Conservation (phyloP, 1,284 basidiomycete species). For the Macrocystidia cucumis region DNA sequence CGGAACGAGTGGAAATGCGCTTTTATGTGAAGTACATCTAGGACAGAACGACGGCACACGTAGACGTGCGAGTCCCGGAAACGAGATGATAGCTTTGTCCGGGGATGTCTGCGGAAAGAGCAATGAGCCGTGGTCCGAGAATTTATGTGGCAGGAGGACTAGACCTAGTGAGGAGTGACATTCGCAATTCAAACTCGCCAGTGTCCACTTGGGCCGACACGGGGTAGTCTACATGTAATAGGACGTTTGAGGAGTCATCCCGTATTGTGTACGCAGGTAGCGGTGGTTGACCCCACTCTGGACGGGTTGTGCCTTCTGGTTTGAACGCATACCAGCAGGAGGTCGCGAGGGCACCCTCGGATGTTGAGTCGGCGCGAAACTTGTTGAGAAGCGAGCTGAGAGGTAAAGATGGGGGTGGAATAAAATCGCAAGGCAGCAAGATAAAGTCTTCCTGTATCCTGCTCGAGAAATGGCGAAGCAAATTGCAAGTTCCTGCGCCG, state of each 20-base stretch:
- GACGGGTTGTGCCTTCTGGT: conserved; percentile 45
- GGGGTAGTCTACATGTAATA: conserved; percentile 64
- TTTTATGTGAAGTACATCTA: conserved; percentile 69
- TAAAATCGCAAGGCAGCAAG: conserved; percentile 87
- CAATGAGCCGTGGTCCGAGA: conserved; percentile 5
- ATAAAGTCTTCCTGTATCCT: conserved; percentile 81
- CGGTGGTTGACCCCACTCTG: conserved; percentile 52
- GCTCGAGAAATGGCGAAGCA: conserved; percentile 61
- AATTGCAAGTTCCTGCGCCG: conserved; percentile 58
- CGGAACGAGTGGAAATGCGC: conserved; percentile 69
- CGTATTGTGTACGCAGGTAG: conserved; percentile 50
- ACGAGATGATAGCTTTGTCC: conserved; percentile 59
- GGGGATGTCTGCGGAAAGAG: conserved; percentile 56
- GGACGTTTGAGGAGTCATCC: conserved; percentile 55
- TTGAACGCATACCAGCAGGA: conserved; percentile 68
- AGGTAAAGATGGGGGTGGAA: conserved; percentile 67
- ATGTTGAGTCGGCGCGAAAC: conserved; percentile 65
- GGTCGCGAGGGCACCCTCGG: conserved; percentile 66
- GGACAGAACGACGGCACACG: conserved; percentile 68
- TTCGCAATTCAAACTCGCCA: conserved; percentile 67
- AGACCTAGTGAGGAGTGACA: conserved; percentile 63
- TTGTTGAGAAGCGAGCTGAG: conserved; percentile 72
- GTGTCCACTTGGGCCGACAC: conserved; percentile 61
- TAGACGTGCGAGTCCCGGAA: conserved; percentile 89
- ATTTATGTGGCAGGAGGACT: conserved; percentile 13